Conservation (phyloP, 2,329 filamentous ascomycete species). For the Epichloe brachyelytri region DNA sequence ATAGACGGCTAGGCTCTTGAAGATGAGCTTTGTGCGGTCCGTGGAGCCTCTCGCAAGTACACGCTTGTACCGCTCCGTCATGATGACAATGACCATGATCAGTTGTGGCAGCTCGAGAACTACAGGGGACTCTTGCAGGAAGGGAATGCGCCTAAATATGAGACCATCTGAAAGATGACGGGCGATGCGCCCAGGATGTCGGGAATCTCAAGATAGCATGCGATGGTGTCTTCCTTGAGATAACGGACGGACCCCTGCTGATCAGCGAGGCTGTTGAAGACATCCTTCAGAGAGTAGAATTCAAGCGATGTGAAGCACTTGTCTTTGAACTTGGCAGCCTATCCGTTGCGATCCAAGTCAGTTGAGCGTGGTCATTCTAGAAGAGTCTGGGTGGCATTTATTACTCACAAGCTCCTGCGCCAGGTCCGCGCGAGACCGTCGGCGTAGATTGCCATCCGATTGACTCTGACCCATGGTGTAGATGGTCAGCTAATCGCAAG, state of each 20-base stretch:
- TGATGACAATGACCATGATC: conserved; percentile 58
- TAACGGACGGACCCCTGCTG: conserved; percentile 47
- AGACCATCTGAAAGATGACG: conserved; percentile 58
- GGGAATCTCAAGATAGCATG: conserved; percentile 60
- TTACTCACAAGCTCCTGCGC: conserved; percentile 35
- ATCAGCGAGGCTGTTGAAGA: conserved; percentile 59
- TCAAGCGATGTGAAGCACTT: conserved; percentile 61
- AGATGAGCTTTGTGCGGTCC: conserved; percentile 52
- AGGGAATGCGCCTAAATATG: conserved; percentile 61
- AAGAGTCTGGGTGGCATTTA: neutral
- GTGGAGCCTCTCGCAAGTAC: conserved; percentile 46
- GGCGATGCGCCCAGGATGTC: conserved; percentile 55
- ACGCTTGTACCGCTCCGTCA: conserved; percentile 55
- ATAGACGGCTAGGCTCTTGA: conserved; percentile 59
- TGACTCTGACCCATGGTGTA: conserved; percentile 38
- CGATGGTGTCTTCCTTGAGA: conserved; percentile 55
- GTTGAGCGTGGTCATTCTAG: neutral
- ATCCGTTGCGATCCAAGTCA: neutral
- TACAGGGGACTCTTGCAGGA: conserved; percentile 55
- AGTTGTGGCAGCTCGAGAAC: conserved; percentile 57
- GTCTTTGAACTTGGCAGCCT: conserved; percentile 52
- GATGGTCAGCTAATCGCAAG: conserved; percentile 7
- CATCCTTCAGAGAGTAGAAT: conserved; percentile 59
- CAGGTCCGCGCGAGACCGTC: conserved; percentile 38
- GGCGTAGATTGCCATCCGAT: conserved; percentile 31